phyloP scores from a whole-genome alignment of 164 flowering plant genomes.

The Chimonanthus praecox region DNA sequence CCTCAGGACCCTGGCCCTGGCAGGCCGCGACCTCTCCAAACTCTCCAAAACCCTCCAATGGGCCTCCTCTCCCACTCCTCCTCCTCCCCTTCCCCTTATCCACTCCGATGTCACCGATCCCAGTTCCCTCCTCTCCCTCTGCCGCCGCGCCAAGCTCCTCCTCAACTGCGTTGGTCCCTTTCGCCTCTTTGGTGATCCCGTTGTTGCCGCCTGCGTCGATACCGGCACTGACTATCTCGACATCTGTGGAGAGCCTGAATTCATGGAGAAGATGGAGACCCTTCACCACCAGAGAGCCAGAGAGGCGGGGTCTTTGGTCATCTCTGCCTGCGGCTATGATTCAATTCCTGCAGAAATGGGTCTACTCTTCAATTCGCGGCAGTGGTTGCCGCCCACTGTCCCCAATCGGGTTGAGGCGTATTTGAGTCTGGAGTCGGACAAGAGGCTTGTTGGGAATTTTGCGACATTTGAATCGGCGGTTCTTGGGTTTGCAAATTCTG shows the following conservation, averaged over 20 bases:
- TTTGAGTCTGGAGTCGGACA: slow-evolving; percentile 63
- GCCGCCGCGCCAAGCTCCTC: slow-evolving; percentile 42
- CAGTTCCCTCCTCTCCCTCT: slow-evolving; percentile 42
- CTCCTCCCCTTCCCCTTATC: slow-evolving; percentile 58
- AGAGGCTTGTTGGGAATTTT: slow-evolving; percentile 60
- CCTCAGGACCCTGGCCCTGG: slow-evolving; percentile 56
- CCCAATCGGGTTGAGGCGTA: slow-evolving; percentile 64
- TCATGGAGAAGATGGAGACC: slow-evolving; percentile 77
- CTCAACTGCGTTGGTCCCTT: slow-evolving; percentile 86
- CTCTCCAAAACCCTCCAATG: slow-evolving; percentile 48
- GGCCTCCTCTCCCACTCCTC: slow-evolving; percentile 50
- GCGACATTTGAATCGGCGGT: slow-evolving; percentile 78
- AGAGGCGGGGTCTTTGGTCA: slow-evolving; percentile 49
- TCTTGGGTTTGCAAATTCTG: slow-evolving; percentile 59
- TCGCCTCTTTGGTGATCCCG: slow-evolving; percentile 69
- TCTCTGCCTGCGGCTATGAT: slow-evolving; percentile 85
- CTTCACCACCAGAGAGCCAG: slow-evolving; percentile 46
- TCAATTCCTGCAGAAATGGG: slow-evolving; percentile 84
- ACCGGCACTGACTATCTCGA: slow-evolving; percentile 69
- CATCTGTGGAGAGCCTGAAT: slow-evolving; percentile 84
- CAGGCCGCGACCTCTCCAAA: slow-evolving; percentile 50
- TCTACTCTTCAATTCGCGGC: slow-evolving; percentile 55
- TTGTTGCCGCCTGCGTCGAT: slow-evolving; percentile 61
- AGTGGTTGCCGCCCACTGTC: slow-evolving; percentile 45
- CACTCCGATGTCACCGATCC: slow-evolving; percentile 54